Conservation (phyloP, 257 asterid genomes). For the Solanum neorickii region DNA sequence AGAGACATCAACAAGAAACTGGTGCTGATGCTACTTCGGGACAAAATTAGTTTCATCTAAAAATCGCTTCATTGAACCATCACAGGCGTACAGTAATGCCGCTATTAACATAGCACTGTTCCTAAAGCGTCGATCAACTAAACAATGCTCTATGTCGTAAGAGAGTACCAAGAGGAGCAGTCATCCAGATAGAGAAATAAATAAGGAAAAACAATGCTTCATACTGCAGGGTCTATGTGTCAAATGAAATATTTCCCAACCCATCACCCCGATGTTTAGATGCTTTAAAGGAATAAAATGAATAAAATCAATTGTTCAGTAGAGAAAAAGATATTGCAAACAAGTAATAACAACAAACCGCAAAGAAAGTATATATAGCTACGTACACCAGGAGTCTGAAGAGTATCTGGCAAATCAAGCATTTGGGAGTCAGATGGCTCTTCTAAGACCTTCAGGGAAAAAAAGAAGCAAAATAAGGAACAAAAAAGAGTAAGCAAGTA, state of each 20-base stretch:
- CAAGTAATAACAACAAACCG: background rate
- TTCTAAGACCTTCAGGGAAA: slow-evolving; percentile 43
- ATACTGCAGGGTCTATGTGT: background rate
- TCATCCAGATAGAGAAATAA: background rate
- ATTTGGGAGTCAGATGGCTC: slow-evolving; percentile 49
- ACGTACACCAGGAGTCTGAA: slow-evolving; percentile 79
- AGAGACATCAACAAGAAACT: background rate
- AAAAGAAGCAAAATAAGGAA: background rate
- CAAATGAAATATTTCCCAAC: background rate
- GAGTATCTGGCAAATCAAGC: slow-evolving; percentile 41
- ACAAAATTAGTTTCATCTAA: background rate
- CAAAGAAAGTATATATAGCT: background rate
- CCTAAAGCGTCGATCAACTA: background rate
- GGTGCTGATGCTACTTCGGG: background rate
- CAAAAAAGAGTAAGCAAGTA: background rate
- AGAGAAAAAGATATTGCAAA: background rate
- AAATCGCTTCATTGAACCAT: background rate
- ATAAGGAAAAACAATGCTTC: background rate
- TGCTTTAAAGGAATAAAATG: background rate
- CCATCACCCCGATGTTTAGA: background rate
- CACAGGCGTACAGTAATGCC: background rate
- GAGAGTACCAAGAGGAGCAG: background rate
- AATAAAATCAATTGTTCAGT: background rate
- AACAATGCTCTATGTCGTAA: background rate
- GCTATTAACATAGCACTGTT: background rate